A percentile compares a stretch with the other conserved stretches of the same genome.
Conservation (phyloP, 2,329 filamentous ascomycete species). For the Chrysoporthe deuterocubensis region DNA sequence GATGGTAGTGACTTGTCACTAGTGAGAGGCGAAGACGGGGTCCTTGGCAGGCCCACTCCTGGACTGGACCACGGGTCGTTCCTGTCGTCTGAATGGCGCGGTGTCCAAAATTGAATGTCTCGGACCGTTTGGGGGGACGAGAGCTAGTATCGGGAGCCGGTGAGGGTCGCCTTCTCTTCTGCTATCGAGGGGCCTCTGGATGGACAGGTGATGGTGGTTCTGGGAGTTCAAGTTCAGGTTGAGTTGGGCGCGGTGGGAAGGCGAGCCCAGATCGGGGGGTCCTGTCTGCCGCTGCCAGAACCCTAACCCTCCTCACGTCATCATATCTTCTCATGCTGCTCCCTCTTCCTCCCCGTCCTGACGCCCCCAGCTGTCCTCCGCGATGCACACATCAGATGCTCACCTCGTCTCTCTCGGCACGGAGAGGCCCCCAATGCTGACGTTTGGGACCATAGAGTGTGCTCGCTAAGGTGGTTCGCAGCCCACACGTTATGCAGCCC, state of each 20-base stretch:
- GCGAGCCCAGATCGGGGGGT: too few species aligned
- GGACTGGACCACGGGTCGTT: background rate
- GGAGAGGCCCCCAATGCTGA: conserved; percentile 1
- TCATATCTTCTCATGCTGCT: background rate
- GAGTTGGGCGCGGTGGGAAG: too few species aligned
- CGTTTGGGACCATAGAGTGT: background rate
- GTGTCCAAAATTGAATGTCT: conserved; percentile 7
- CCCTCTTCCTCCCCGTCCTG: too few species aligned
- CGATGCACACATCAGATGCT: background rate
- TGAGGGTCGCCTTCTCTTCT: too few species aligned
- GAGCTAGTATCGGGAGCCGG: too few species aligned
- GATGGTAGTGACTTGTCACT: background rate
- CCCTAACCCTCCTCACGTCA: conserved; percentile 8
- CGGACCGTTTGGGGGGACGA: background rate
- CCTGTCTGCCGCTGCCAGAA: too few species aligned
- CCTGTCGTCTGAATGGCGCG: background rate
- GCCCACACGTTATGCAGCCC: background rate
- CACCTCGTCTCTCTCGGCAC: background rate
- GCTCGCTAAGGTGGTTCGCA: conserved; percentile 7
- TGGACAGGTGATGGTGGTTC: background rate
- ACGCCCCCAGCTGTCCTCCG: background rate
- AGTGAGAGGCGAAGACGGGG: background rate
- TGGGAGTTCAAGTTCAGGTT: too few species aligned
- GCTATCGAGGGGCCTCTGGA: too few species aligned
- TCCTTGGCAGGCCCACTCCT: background rate